phyloP scores from a whole-genome alignment of 1,139 yeast genomes.

The Debaryomyces robertsiae region DNA sequence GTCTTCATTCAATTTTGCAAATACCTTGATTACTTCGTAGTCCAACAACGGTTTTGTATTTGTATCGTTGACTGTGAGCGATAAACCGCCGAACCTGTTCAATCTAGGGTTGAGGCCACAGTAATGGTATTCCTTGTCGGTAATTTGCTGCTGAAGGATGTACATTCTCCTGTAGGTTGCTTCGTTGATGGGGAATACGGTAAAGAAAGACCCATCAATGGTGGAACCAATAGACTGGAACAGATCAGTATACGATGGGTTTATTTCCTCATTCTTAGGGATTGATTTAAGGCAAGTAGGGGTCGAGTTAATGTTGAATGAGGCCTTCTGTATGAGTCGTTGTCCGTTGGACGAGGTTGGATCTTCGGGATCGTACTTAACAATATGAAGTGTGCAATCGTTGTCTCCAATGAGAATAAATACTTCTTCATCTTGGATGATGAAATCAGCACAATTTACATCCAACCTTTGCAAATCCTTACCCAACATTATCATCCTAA shows the following conservation, averaged over 20 bases:
- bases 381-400: slow-evolving; percentile 66
- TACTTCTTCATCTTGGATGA: slow-evolving; percentile 70
- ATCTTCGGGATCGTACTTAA: slow-evolving; percentile 93
- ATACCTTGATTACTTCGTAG: slow-evolving; percentile 54
- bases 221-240: slow-evolving; percentile 70
- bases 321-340: slow-evolving; percentile 65
- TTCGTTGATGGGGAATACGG: slow-evolving; percentile 77
- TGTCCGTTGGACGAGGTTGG: slow-evolving; percentile 82
- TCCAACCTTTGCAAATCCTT: slow-evolving; percentile 69
- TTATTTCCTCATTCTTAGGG: slow-evolving; percentile 44
- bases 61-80: slow-evolving; percentile 35
- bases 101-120: slow-evolving; percentile 83
- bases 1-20: slow-evolving; percentile 58
- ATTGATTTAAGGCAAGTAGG: slow-evolving; percentile 61
- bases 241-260: slow-evolving; percentile 24
- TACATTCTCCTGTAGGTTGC: slow-evolving; percentile 76
- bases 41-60: slow-evolving; percentile 63
- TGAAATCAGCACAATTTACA: slow-evolving; percentile 69
- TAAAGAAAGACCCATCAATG: slow-evolving; percentile 76
- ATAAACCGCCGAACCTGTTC: slow-evolving; percentile 60
- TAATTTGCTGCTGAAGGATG: slow-evolving; percentile 83
- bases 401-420: slow-evolving; percentile 72
- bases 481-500: slow-evolving; percentile 77
- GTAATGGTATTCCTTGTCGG: slow-evolving; percentile 70
- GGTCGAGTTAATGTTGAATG: slow-evolving; percentile 67